Base-by-base conservation (phyloP, 2,329 filamentous ascomycete genomes). In the Nigrograna mackinnonii region DNA sequence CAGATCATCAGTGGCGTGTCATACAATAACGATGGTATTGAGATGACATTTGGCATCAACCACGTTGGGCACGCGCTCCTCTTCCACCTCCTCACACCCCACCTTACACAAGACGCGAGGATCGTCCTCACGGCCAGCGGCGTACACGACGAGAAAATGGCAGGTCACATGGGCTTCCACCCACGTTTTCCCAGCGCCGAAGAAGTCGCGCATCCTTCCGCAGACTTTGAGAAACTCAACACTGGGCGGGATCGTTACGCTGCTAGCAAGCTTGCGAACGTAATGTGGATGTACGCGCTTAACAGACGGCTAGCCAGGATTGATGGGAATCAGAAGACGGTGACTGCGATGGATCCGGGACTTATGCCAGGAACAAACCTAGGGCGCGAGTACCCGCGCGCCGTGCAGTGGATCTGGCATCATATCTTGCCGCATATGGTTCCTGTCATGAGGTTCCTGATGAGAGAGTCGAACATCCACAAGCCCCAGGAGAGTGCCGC, bases 1-100 rank as follows among this genome's bases (percentile, higher is more conserved):
- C 75, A 80, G 47, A 71, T 76, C 35, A 70, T 72, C 0, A 54
- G 52, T 0, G 47, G 47, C 0, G 37, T 74, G 1, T 20, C 50
- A 0, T 64, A 68, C 35, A 72, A 70, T 0, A 44, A 38, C 0
- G 71, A 79, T 16, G 71, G 72, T 6, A 54, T 78, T 30, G 78
- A 80, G 51, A 50, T 55, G 22, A 75, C 72, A 5, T 81, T 81
- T 49, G 75, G 64, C 4, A 65, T 78, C 47, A 75, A 70, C 42
- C 75, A 79, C 47, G 66, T 79, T 31, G 77, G 77, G 4, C 75
- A 80, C 49, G 71, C 75, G 12, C 57, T 79, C 2, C 68, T 80
- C 0, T 75, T 77, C 52, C 71, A 74, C 40, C 68, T 79, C 3
- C 65, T 81, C 3, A 58, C 58, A 3, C 69, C 73, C 0, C 37